Evolutionary conservation across 2,329 filamentous ascomycete genomes (phyloP), one percentile per base, ranked within the genome.

Genomic region (Arthrocladium fulminans): DNA sequence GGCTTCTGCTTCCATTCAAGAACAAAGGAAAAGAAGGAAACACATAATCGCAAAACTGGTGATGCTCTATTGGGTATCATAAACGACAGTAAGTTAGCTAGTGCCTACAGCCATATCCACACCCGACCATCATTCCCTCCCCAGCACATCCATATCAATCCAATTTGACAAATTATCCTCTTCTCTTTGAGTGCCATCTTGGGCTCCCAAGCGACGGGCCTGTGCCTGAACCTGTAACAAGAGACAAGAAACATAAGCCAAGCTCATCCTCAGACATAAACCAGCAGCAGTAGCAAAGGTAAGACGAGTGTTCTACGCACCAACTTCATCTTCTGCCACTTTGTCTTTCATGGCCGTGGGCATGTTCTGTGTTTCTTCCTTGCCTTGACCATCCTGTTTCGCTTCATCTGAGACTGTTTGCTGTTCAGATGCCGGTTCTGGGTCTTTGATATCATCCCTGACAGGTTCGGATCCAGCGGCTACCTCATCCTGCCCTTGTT

Each of bases 391-490:
- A n/a, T 7, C 17, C 34, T 38, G 9, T 32, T 32, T 32, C 29
- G 29, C 9, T n/a, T 32, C 29, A n/a, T 32, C 29, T 9, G 29
- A 32, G n/a, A n/a, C n/a, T n/a, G n/a, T n/a, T n/a, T n/a, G n/a
- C n/a, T n/a, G n/a, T n/a, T n/a, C n/a, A n/a, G n/a, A n/a, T n/a
- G n/a, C n/a, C n/a, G n/a, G n/a, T n/a, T n/a, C 27, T 29, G 27
- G 7, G 13, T 29, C 27, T 13, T 29, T 22, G n/a, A 40, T 20
- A n/a, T 55, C 51, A 24, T 53, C 53, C 17, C 53, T 41, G n/a
- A 55, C 51, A 20, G 25, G 37, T 40, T 55, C 43, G 27, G 45
- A 49, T 29, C 53, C 51, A 40, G 49, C 53, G 9, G 53, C 49
- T n/a, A 55, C 53, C 22, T 48, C 45, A 24, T 55, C 53, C 42